Conservation (phyloP, 164 flowering plant genomes). For the Vitis rupestris region DNA sequence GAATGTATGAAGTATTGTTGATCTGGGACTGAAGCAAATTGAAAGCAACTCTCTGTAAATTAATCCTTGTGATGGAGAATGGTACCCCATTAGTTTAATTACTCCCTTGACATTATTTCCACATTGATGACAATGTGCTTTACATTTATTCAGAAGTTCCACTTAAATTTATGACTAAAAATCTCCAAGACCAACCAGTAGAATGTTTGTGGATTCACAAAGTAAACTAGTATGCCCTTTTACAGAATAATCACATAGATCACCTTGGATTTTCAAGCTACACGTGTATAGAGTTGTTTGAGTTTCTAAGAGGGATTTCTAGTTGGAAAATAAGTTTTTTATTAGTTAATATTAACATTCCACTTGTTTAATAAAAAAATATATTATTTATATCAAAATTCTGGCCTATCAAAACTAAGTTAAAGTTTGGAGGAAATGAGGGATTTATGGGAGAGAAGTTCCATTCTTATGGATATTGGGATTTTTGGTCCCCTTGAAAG, state of each 20-base stretch:
- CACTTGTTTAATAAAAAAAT: background rate
- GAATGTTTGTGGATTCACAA: background rate
- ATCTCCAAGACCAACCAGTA: background rate
- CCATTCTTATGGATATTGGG: too few species aligned
- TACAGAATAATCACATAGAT: background rate
- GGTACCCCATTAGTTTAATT: background rate
- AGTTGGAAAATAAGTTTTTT: background rate
- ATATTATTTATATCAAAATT: background rate
- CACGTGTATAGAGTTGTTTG: background rate
- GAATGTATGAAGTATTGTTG: background rate
- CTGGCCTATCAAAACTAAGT: too few species aligned
- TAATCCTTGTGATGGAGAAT: background rate
- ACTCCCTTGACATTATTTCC: background rate
- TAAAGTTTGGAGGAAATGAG: too few species aligned
- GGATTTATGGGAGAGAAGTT: too few species aligned
- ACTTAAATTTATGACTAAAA: background rate
- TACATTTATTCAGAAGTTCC: too few species aligned
- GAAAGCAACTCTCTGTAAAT: background rate
- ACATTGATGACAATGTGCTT: background rate
- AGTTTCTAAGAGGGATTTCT: background rate
- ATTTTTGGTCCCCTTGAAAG: too few species aligned
- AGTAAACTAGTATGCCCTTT: background rate
- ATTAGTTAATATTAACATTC: background rate
- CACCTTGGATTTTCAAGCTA: background rate
- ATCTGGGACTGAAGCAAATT: constrained; percentile 2